These are phyloP conservation scores for Meripilus lineatus DNA, from an alignment of 1,284 basidiomycete species.

Conservation along the genomic window DNA sequence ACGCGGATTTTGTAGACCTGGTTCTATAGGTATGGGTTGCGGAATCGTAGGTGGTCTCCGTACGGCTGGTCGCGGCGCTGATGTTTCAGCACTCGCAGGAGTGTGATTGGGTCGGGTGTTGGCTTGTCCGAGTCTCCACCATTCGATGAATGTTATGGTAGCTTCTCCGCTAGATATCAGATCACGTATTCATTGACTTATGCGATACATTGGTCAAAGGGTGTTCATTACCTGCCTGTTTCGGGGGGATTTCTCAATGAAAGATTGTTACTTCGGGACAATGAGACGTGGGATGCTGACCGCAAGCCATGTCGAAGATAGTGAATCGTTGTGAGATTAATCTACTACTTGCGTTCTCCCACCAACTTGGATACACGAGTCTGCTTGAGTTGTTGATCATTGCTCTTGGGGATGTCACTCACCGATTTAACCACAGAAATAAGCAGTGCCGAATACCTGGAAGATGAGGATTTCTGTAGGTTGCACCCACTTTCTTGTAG, in stretches of 20 bases:
- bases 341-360: constrained; percentile 22
- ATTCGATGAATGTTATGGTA: constrained; percentile 23
- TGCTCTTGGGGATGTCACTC: not conserved
- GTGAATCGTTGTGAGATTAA: constrained; percentile 20
- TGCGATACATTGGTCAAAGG: not conserved
- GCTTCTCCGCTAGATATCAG: constrained; percentile 21
- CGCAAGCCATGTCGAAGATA: constrained; percentile 48
- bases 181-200: not conserved
- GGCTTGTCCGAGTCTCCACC: constrained; percentile 21
- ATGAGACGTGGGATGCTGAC: constrained; percentile 27
- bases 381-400: constrained; percentile 10
- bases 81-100: constrained; percentile 5
- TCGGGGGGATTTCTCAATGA: no score
- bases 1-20: constrained; percentile 18
- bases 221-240: constrained; percentile 19
- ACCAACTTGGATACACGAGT: constrained; percentile 33
- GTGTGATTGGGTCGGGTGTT: constrained; percentile 9
- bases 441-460: constrained; percentile 58
- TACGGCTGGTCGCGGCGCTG: constrained; percentile 1
- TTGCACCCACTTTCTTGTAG: constrained; percentile 48
- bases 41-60: not conserved
- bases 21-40: constrained; percentile 14
- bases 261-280: not conserved
- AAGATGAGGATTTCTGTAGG: constrained; percentile 72
- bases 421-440: constrained; percentile 50